Conservation (phyloP, 306 rosid species). For the Castanea crenata region DNA sequence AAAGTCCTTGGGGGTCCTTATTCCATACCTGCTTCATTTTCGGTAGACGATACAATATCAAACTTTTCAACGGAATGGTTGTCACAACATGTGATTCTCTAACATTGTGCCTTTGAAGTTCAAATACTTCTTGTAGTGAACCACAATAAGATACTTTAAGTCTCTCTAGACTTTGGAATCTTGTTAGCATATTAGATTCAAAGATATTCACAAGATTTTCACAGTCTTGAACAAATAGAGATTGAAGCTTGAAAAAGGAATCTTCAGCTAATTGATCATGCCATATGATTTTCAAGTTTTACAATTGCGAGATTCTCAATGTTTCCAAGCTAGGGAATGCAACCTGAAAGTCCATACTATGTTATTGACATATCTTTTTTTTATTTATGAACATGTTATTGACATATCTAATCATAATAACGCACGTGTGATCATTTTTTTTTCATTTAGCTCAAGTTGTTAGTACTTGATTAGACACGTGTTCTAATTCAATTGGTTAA, state of each 20-base stretch:
- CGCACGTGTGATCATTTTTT: too few relatives aligned
- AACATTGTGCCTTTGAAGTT: not conserved
- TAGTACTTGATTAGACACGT: too few relatives aligned
- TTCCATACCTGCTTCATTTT: too few relatives aligned
- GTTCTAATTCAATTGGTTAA: too few relatives aligned
- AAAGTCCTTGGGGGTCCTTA: too few relatives aligned
- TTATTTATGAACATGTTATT: too few relatives aligned
- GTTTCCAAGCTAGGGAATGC: not conserved
- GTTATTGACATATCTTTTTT: not conserved
- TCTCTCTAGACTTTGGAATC: not conserved
- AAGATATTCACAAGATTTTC: not conserved
- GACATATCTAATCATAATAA: too few relatives aligned
- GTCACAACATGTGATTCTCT: not conserved
- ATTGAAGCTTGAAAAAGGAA: constrained; percentile 2
- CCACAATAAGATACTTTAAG: not conserved
- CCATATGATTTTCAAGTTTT: not conserved
- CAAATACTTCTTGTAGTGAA: not conserved
- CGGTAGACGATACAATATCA: not conserved
- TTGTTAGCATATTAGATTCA: not conserved
- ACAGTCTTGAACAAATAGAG: not conserved
- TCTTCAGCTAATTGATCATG: not conserved
- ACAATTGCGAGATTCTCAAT: not conserved
- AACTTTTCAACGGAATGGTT: not conserved
- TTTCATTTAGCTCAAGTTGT: too few relatives aligned
- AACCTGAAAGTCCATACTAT: not conserved